A percentile compares a stretch with the other conserved stretches of the same genome.
These are phyloP conservation scores for Deuterostichococcus epilithicus DNA, from an alignment of 139 green algal genomes.

Conservation along the genomic window DNA sequence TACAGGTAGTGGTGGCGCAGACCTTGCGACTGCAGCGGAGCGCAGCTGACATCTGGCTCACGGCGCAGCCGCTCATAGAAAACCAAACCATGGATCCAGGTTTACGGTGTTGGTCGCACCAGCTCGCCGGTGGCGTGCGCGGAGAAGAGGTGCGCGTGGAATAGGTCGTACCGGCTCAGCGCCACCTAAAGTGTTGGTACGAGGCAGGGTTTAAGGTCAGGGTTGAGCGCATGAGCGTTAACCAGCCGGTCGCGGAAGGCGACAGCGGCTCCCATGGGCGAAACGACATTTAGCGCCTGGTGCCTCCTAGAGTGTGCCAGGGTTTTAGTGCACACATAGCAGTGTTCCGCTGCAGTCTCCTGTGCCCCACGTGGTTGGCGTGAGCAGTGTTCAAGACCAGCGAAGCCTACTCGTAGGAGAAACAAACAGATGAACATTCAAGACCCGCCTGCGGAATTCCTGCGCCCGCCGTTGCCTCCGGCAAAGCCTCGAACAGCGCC, in stretches of 20 bases:
- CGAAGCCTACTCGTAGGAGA: too few relatives aligned
- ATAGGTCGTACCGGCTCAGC: constrained; percentile 26
- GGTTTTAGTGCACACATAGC: background rate
- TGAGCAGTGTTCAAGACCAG: too few relatives aligned
- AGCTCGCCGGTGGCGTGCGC: background rate
- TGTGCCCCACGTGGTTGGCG: too few relatives aligned
- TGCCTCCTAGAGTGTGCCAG: background rate
- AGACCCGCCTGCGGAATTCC: background rate
- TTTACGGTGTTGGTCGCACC: too few relatives aligned
- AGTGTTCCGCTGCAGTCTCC: too few relatives aligned
- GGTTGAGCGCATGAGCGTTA: background rate
- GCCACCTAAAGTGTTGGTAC: background rate
- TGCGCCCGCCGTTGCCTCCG: background rate
- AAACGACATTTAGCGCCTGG: background rate
- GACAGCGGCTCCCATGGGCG: background rate
- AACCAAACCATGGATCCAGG: too few relatives aligned
- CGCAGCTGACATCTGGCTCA: too few relatives aligned
- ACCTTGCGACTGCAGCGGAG: too few relatives aligned
- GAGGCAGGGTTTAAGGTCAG: background rate
- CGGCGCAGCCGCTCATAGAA: too few relatives aligned
- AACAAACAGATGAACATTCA: too few relatives aligned
- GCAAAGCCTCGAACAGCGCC: background rate
- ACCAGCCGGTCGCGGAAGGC: background rate
- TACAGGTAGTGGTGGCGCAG: too few relatives aligned
- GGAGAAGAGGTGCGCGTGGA: constrained; percentile 34